Percentiles rank a stretch among this genome's conserved stretches.
Conservation (phyloP, 805 yeast species). For the Metschnikowia vanudenii region DNA sequence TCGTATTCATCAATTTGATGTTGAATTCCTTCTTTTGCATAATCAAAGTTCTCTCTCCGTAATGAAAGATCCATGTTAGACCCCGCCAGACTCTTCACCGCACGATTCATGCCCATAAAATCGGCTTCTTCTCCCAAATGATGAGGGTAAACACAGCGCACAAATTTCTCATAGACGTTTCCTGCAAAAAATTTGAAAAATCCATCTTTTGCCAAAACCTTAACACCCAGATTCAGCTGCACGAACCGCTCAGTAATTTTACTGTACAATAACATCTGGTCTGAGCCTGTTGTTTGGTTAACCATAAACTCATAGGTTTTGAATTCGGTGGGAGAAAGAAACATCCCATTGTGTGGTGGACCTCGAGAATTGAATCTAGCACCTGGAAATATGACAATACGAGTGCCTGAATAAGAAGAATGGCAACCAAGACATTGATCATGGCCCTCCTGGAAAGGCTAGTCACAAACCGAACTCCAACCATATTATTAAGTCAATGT, state of each 20-base stretch:
- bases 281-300: slow-evolving; percentile 15
- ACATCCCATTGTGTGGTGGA: neutral
- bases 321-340: slow-evolving; percentile 5
- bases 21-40: slow-evolving; percentile 24
- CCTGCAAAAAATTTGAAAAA: slow-evolving; percentile 11
- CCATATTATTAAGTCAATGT: too few species aligned
- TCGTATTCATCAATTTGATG: slow-evolving; percentile 28
- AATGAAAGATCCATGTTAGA: slow-evolving; percentile 13
- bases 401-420: slow-evolving; percentile 6
- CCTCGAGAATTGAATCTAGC: neutral
- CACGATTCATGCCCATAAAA: slow-evolving; percentile 25
- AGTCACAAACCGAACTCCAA: too few species aligned
- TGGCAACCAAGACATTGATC: neutral
- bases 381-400: slow-evolving; percentile 8
- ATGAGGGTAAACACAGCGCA: slow-evolving; percentile 22
- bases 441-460: neutral
- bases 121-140: slow-evolving; percentile 22
- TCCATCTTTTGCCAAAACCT: slow-evolving; percentile 1
- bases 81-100: slow-evolving; percentile 10
- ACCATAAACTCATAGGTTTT: slow-evolving; percentile 28
- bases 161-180: slow-evolving; percentile 28
- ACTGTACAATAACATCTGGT: slow-evolving; percentile 16
- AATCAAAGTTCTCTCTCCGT: slow-evolving; percentile 24
- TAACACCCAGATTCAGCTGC: slow-evolving; percentile 1
- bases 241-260: slow-evolving; percentile 15